phyloP scores from a whole-genome alignment of 371 early-diverging fungal species.

The Parasitella parasitica region DNA sequence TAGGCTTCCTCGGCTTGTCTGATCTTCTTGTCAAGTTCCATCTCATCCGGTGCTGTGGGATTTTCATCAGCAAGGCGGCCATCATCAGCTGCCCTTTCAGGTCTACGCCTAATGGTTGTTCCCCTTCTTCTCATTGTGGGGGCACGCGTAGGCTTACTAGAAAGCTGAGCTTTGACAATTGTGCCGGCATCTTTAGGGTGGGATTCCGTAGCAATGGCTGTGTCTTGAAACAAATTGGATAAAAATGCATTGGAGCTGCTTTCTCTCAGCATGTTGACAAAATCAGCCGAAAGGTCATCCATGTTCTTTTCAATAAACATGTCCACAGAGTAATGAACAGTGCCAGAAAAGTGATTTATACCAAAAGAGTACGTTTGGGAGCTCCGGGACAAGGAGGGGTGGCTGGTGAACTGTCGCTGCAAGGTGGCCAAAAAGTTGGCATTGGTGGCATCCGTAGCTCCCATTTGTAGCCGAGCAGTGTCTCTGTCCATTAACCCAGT shows the following conservation, averaged over 20 bases:
- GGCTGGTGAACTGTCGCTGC: constrained; percentile 33
- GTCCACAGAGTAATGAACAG: constrained; percentile 68
- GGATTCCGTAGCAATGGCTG: constrained; percentile 76
- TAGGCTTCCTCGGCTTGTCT: constrained; percentile 46
- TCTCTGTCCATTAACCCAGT: constrained; percentile 66
- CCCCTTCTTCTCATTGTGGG: constrained; percentile 67
- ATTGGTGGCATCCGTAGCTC: constrained; percentile 49
- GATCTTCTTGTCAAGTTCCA: constrained; percentile 25
- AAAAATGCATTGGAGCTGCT: constrained; percentile 78
- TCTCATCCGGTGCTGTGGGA: constrained; percentile 11
- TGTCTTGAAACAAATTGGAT: constrained; percentile 77
- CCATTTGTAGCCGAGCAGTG: constrained; percentile 38
- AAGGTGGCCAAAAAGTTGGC: constrained; percentile 52
- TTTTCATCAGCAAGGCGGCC: constrained; percentile 9
- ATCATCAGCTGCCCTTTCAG: constrained; percentile 3
- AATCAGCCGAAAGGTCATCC: constrained; percentile 78
- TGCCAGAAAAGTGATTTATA: constrained; percentile 75
- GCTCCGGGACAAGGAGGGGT: constrained; percentile 36
- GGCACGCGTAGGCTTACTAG: constrained; percentile 68
- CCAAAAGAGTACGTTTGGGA: constrained; percentile 58
- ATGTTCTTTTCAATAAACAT: constrained; percentile 73
- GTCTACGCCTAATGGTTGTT: constrained; percentile 36
- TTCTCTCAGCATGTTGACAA: constrained; percentile 77
- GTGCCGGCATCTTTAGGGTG: constrained; percentile 75
- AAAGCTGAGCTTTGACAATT: constrained; percentile 47